These are phyloP conservation scores for Rhizophora apiculata DNA, from an alignment of 345 rosid genomes.

Conservation along the genomic window DNA sequence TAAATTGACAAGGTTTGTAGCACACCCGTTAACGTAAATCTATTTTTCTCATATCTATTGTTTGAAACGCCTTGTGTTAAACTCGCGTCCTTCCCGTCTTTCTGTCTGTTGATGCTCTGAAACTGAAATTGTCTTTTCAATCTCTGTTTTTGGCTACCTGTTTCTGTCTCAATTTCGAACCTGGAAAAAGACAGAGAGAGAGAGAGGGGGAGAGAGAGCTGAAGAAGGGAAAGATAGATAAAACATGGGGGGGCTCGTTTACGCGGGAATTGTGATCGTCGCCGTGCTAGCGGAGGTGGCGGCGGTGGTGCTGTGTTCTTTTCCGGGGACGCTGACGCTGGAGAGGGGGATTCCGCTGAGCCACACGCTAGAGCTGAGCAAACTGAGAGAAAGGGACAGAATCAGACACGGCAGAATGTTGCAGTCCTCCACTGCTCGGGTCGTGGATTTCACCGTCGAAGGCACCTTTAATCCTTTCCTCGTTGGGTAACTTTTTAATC, in stretches of 20 bases:
- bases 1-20: no score
- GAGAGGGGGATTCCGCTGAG: conserved; percentile 54
- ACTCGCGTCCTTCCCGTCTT: not conserved
- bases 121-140: not conserved
- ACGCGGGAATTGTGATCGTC: conserved; percentile 19
- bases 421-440: conserved; percentile 52
- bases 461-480: conserved; percentile 80
- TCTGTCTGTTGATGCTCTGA: not conserved
- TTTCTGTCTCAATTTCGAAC: not conserved
- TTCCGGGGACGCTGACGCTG: conserved; percentile 30
- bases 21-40: no score
- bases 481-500: conserved; percentile 59
- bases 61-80: not conserved
- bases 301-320: conserved; percentile 31
- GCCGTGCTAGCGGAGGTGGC: conserved; percentile 8
- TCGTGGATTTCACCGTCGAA: conserved; percentile 66
- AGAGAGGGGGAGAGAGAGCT: no score
- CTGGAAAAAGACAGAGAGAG: no score
- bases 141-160: not conserved
- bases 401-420: conserved; percentile 79
- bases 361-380: conserved; percentile 48
- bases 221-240: not conserved
- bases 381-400: conserved; percentile 62
- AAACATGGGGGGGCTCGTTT: conserved; percentile 15
- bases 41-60: no score